Evolutionary conservation across 176 grass and related monocot species (phyloP), one percentile per base, ranked within the genome.

Genomic region (Aegilops longissima): DNA sequence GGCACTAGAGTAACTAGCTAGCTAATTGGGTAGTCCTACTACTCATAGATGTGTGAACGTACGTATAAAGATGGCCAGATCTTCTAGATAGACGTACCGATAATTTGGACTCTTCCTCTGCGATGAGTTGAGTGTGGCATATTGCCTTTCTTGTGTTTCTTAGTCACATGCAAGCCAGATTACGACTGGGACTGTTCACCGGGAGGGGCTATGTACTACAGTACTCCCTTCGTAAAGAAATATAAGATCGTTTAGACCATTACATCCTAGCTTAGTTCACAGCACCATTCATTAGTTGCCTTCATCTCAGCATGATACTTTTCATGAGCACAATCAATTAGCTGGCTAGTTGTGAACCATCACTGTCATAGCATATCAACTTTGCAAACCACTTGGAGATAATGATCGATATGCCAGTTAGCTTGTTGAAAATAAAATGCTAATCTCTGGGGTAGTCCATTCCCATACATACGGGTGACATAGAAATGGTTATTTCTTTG

Each of bases 91-190:
- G 17, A 70, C 11, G 20, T 20, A n/a, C 9, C 5, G 10, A 39
- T 6, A 38, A 72, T 42, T 71, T 44, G 36, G 36, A 72, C 21
- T 72, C 70, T 72, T 72, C 35, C 34, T 24, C 9, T 38, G 20
- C 21, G 21, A 72, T 24, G 70, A 72, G 5, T 72, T 42, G 9
- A 72, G 36, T 72, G 36, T 24, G 0, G 2, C 70, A 47, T 42
- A 31, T 61, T 6, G 12, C 27, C 33, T 34, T 49, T 49, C 75
- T 5, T 61, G 38, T 79, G 74, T 70, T 52, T 79, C 74, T 64
- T 36, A 38, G 81, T n/a, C 73, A 79, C 81, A 83, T 72, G 85
- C 39, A 39, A 70, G 68, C 66, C 66, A 70, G 6, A 31, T 69
- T 74, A 81, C 33, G 31, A 44, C 18, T 40, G 9, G 34, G 70